A percentile compares a stretch with the other conserved stretches of the same genome.
These are phyloP conservation scores for Marasmius fiardii DNA, from an alignment of 1,284 basidiomycete species.

Conservation along the genomic window DNA sequence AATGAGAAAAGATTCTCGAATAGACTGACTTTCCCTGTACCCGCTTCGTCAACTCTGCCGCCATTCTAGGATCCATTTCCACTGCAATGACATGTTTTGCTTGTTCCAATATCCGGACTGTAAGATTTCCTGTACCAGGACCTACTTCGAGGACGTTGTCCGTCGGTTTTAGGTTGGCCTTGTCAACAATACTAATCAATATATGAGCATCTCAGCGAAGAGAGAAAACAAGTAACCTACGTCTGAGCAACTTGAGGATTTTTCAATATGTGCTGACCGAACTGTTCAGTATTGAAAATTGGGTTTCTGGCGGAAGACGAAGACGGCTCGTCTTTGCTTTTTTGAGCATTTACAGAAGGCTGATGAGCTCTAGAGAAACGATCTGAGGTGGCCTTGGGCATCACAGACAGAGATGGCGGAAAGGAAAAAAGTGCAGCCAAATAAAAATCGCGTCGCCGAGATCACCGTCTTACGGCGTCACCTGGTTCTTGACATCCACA, in stretches of 20 bases:
- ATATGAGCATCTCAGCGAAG: constrained; percentile 5
- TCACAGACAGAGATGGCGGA: constrained; percentile 26
- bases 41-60: constrained; percentile 94
- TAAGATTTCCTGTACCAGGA: constrained; percentile 97
- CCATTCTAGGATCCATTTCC: constrained; percentile 99
- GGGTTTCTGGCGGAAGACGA: constrained; percentile 66
- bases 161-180: constrained; percentile 89
- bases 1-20: constrained; percentile 7
- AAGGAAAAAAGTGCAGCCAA: constrained; percentile 5
- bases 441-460: neutral
- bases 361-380: constrained; percentile 77
- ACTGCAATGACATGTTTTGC: constrained; percentile 91
- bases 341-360: constrained; percentile 62
- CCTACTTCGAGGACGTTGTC: constrained; percentile 98
- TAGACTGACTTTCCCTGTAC: constrained; percentile 93
- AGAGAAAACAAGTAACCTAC: constrained; percentile 43
- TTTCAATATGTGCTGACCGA: constrained; percentile 97
- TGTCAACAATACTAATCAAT: constrained; percentile 72
- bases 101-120: constrained; percentile 91
- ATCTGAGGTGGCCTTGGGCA: constrained; percentile 91
- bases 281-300: constrained; percentile 90
- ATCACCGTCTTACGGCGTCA: too few species aligned
- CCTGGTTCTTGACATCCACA: neutral
- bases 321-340: constrained; percentile 36
- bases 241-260: constrained; percentile 88